A percentile compares a stretch with the other conserved stretches of the same genome.
Evolutionary conservation across 2,329 filamentous ascomycete genomes (phyloP).

Genomic region (Lachnellula arida): DNA sequence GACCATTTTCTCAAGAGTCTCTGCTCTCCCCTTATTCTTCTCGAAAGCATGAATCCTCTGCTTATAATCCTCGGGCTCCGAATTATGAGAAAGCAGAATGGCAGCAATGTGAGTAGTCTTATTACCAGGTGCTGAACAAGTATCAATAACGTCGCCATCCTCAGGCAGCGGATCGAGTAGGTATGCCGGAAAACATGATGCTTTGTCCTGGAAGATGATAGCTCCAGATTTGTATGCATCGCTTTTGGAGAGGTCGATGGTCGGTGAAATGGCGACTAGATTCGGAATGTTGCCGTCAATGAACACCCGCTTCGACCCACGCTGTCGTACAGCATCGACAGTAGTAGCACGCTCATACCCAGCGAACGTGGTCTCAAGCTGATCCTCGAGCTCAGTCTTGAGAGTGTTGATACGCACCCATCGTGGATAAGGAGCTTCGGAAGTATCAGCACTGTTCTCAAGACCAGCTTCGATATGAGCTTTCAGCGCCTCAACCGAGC

Average conservation of each 20-base stretch:
- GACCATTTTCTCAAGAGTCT: constrained; percentile 82
- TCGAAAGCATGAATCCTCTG: constrained; percentile 72
- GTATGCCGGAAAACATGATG: constrained; percentile 93
- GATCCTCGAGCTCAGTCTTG: constrained; percentile 62
- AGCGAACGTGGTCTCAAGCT: constrained; percentile 71
- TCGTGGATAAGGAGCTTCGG: constrained; percentile 59
- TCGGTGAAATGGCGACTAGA: constrained; percentile 71
- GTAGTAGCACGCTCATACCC: constrained; percentile 52
- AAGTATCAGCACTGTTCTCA: constrained; percentile 36
- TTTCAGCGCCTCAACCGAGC: constrained; percentile 62
- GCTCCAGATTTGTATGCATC: constrained; percentile 69
- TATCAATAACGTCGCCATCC: constrained; percentile 80
- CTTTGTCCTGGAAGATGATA: constrained; percentile 92
- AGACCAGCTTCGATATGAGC: constrained; percentile 50
- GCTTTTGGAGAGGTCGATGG: constrained; percentile 66
- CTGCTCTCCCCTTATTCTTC: constrained; percentile 65
- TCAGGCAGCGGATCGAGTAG: constrained; percentile 64
- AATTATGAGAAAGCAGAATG: constrained; percentile 47
- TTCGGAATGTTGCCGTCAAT: constrained; percentile 81
- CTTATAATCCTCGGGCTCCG: constrained; percentile 24
- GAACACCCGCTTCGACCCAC: constrained; percentile 50
- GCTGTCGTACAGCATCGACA: constrained; percentile 52
- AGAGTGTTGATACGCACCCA: constrained; percentile 89
- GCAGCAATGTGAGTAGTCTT: constrained; percentile 93
- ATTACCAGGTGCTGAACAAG: constrained; percentile 91